Conservation (phyloP, 1,284 basidiomycete species). For the Malassezia caprae region DNA sequence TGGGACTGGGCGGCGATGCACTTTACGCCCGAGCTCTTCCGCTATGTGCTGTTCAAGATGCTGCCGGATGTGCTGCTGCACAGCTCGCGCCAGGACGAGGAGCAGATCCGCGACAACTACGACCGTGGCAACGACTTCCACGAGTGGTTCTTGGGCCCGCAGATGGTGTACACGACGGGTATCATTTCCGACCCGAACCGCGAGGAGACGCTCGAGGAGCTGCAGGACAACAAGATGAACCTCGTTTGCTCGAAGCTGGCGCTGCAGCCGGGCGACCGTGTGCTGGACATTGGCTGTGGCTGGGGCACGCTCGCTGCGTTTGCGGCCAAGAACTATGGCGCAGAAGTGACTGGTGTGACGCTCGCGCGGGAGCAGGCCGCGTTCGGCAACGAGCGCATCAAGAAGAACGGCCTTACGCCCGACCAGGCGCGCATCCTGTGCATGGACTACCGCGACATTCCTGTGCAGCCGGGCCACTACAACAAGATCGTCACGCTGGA, state of each 20-base stretch:
- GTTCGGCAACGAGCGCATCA: conserved; percentile 82
- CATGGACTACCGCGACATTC: conserved; percentile 88
- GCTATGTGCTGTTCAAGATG: conserved; percentile 79
- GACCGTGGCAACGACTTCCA: conserved; percentile 59
- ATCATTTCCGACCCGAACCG: conserved; percentile 66
- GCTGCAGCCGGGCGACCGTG: conserved; percentile 67
- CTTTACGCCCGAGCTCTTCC: conserved; percentile 73
- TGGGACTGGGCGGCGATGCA: conserved; percentile 91
- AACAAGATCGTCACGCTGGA: conserved; percentile 93
- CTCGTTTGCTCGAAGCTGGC: conserved; percentile 90
- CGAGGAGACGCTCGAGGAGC: conserved; percentile 79
- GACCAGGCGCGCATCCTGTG: conserved; percentile 81
- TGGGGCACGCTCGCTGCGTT: conserved; percentile 94
- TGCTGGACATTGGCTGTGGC: conserved; percentile 91
- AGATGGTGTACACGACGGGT: conserved; percentile 96
- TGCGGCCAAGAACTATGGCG: conserved; percentile 91
- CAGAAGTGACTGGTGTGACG: conserved; percentile 90
- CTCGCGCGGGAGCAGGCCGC: conserved; percentile 79
- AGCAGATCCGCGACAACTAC: conserved; percentile 92
- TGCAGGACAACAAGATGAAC: conserved; percentile 96
- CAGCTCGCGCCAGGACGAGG: conserved; percentile 78
- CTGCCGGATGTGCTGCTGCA: conserved; percentile 88
- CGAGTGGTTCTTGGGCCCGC: conserved; percentile 79
- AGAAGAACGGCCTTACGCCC: conserved; percentile 63
- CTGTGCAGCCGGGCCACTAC: conserved; percentile 65